A percentile compares a stretch with the other conserved stretches of the same genome.
These are phyloP conservation scores for Zasmidium citrigriseum DNA, from an alignment of 2,329 filamentous ascomycete species.

Conservation along the genomic window DNA sequence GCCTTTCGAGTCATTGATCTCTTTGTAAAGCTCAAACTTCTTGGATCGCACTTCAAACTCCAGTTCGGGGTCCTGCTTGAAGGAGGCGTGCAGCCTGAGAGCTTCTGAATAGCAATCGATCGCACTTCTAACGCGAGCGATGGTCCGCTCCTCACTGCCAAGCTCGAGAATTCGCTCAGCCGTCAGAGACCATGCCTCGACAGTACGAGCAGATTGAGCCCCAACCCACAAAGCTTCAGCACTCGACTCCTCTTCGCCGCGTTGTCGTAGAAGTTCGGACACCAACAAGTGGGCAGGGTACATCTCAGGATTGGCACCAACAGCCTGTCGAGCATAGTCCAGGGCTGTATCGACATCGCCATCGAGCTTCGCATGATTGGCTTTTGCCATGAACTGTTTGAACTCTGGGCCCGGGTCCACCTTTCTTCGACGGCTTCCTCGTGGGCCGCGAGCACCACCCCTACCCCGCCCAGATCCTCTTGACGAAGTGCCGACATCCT, in stretches of 20 bases:
- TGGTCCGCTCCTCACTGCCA: conserved; percentile 42
- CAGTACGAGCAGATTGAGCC: conserved; percentile 58
- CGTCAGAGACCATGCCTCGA: conserved; percentile 59
- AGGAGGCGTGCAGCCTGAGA: conserved; percentile 45
- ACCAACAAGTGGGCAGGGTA: conserved; percentile 62
- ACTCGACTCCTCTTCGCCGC: conserved; percentile 59
- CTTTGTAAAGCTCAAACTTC: conserved; percentile 58
- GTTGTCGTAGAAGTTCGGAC: conserved; percentile 58
- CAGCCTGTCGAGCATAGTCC: conserved; percentile 51
- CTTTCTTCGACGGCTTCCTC: conserved; percentile 49
- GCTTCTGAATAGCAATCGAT: conserved; percentile 57
- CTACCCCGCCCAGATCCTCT: conserved; percentile 4
- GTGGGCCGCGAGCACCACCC: conserved; percentile 12
- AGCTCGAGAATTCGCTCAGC: conserved; percentile 56
- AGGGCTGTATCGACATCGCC: conserved; percentile 62
- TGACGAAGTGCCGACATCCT: conserved; percentile 21
- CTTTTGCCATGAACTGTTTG: conserved; percentile 65
- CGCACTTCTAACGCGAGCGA: conserved; percentile 44
- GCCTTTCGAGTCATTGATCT: conserved; percentile 48
- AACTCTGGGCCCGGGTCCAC: conserved; percentile 71
- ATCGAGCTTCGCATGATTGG: conserved; percentile 67
- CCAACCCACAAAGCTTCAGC: conserved; percentile 59
- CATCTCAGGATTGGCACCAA: conserved; percentile 62
- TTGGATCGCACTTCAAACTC: conserved; percentile 50
- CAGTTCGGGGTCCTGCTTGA: conserved; percentile 30